Evolutionary conservation across 2,329 filamentous ascomycete genomes (phyloP), one percentile per base, ranked within the genome.

Genomic region (Berkeleyomyces basicola): DNA sequence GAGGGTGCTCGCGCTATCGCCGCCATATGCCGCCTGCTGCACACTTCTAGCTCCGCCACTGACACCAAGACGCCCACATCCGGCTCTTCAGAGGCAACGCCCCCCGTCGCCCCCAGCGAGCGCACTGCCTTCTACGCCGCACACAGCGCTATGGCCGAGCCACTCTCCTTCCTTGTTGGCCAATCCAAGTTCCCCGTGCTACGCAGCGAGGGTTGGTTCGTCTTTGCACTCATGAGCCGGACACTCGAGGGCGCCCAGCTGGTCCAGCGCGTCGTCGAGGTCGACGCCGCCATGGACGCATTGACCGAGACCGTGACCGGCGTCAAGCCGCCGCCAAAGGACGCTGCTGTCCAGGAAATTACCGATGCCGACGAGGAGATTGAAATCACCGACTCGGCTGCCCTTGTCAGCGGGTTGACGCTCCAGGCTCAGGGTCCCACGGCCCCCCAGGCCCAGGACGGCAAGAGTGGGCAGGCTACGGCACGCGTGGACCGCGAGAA

Each of bases 121-220:
- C 69, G 71, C 4, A 68, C 66, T 6, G 64, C 66, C 6, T 82
- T 83, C 68, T 81, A 82, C 69, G 61, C 68, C 0, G 69, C 69
- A 33, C 78, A 82, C 68, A 65, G 67, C 2, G 65, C 72, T 23
- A 69, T 82, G 10, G 67, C 70, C 11, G 68, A 71, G 6, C 72
- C 76, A 0, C 72, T 86, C 5, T 68, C 75, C 0, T 81, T 78
- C 67, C 75, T 85, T 36, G 73, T 83, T 33, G 77, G 74, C 1
- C 82, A 85, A 68, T 72, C 70, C 2, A 83, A 81, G 66, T 85
- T 82, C 75, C 79, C 81, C 0, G 74, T 78, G 1, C 73, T 86
- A 2, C 76, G 80, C 16, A 82, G 81, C 46, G 83, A 86, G 68
- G 76, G 78, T 2, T 81, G 82, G 77, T 85, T 85, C 66, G 77